Evolutionary conservation across 176 grass and related monocot genomes (phyloP).

Genomic region (Avena sativa): DNA sequence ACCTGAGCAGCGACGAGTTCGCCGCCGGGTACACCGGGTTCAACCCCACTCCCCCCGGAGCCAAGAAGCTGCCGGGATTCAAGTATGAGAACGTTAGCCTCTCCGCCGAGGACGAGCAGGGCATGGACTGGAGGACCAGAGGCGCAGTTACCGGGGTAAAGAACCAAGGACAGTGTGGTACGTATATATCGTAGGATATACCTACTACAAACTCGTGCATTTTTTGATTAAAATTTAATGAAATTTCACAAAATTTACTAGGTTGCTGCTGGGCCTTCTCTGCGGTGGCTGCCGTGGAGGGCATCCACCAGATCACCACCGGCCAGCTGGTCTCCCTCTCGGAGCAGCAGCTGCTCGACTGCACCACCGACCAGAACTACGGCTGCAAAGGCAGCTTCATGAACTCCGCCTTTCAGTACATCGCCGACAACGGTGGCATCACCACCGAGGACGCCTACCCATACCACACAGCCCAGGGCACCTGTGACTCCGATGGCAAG

Average conservation of each 20-base stretch:
- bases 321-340: constrained; percentile 39
- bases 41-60: constrained; percentile 34
- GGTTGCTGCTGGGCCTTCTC: constrained; percentile 60
- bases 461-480: background rate
- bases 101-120: background rate
- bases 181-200: too few species aligned
- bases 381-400: background rate
- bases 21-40: constrained; percentile 21
- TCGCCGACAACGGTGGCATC: constrained; percentile 20
- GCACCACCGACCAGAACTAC: background rate
- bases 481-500: background rate
- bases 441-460: constrained; percentile 36
- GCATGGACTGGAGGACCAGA: constrained; percentile 1
- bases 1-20: constrained; percentile 58
- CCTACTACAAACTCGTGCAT: too few species aligned
- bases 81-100: constrained; percentile 23
- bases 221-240: too few species aligned
- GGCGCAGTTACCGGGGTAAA: constrained; percentile 25
- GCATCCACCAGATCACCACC: constrained; percentile 27
- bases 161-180: background rate
- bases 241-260: too few species aligned
- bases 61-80: background rate
- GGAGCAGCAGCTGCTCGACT: constrained; percentile 43
- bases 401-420: constrained; percentile 28
- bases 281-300: constrained; percentile 41